Conservation (phyloP, 306 rosid genomes). For the Sphenostylis stenocarpa region DNA sequence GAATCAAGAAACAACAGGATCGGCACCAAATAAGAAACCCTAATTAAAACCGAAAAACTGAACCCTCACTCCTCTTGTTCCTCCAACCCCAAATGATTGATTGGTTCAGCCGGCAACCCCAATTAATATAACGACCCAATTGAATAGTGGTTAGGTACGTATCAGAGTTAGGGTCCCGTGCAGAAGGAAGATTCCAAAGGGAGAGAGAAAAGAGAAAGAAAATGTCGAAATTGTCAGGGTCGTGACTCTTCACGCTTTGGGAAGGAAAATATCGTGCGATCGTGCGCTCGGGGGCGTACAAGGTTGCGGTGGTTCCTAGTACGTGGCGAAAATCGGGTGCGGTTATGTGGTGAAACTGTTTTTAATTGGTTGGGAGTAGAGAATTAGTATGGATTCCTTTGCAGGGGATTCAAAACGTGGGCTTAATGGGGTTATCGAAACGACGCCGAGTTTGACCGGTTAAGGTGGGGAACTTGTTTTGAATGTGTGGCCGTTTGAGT, state of each 20-base stretch:
- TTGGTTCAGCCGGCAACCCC: not conserved
- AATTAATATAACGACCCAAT: not conserved
- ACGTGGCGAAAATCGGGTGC: not conserved
- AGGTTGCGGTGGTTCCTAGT: not conserved
- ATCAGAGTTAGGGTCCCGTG: constrained; percentile 27
- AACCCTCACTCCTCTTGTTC: constrained; percentile 16
- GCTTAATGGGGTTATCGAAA: not conserved
- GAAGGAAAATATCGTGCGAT: constrained; percentile 15
- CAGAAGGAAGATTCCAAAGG: constrained; percentile 39
- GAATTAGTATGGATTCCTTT: not conserved
- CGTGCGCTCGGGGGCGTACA: not conserved
- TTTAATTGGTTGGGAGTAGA: not conserved
- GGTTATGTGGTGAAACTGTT: not conserved
- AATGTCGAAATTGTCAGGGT: constrained; percentile 26
- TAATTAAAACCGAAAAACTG: constrained; percentile 25
- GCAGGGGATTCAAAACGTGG: not conserved
- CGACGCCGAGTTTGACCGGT: constrained; percentile 45
- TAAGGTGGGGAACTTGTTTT: constrained; percentile 19
- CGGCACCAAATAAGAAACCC: constrained; percentile 27
- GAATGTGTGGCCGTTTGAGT: constrained; percentile 25
- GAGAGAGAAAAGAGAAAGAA: not conserved
- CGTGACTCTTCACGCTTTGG: not conserved
- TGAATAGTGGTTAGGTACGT: constrained; percentile 26
- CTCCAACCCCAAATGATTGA: constrained; percentile 10
- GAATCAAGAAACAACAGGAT: not conserved